Evolutionary conservation across 805 yeast species (phyloP).

Genomic region (Hanseniaspora lachancei): DNA sequence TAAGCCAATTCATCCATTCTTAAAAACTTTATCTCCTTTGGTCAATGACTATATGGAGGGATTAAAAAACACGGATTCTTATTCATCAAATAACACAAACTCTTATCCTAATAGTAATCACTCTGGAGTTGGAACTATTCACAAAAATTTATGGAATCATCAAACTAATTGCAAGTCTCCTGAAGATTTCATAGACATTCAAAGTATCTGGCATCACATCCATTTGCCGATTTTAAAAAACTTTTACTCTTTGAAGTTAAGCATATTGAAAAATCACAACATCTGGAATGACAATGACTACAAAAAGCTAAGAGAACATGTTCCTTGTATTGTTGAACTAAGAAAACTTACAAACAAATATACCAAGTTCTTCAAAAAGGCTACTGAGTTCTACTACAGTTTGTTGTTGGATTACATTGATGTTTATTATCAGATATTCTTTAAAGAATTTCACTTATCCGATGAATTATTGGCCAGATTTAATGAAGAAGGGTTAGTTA

Average conservation of each 20-base stretch:
- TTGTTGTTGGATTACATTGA: conserved; percentile 5
- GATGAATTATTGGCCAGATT: conserved; percentile 7
- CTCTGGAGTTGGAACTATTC: conserved; percentile 9
- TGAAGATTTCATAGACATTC: conserved; percentile 33
- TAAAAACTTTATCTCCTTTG: conserved; percentile 12
- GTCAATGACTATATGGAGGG: conserved; percentile 7
- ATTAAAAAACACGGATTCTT: not conserved
- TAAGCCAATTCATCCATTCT: conserved; percentile 22
- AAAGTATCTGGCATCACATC: conserved; percentile 41
- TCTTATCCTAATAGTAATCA: not conserved
- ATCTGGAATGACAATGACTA: conserved; percentile 15
- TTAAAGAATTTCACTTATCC: not conserved
- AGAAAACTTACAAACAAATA: conserved; percentile 43
- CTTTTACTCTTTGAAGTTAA: conserved; percentile 15
- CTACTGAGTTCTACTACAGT: conserved; percentile 35
- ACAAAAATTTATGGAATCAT: conserved; percentile 6
- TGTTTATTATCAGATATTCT: conserved; percentile 3
- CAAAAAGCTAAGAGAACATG: conserved; percentile 21
- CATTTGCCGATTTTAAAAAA: conserved; percentile 47
- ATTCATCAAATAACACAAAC: not conserved
- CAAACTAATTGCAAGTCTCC: conserved; percentile 13
- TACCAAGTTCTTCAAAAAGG: conserved; percentile 36
- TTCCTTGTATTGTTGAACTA: conserved; percentile 34
- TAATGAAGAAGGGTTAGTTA: conserved; percentile 8
- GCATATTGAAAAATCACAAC: conserved; percentile 21